phyloP scores from a whole-genome alignment of 495 filamentous ascomycete genomes.

The Aspergillus asperescens region DNA sequence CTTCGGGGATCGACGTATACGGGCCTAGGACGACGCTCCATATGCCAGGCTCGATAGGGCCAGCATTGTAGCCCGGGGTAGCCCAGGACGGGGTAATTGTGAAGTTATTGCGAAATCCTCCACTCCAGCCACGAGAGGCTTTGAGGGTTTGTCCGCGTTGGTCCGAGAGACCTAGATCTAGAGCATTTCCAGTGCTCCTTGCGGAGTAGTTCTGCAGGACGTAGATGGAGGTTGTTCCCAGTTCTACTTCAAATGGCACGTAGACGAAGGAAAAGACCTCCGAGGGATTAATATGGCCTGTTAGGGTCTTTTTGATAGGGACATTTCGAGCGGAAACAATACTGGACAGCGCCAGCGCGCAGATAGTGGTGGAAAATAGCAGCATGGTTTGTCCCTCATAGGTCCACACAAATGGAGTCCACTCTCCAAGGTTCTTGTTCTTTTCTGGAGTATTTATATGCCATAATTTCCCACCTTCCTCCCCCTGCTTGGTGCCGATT shows the following conservation, averaged over 20 bases:
- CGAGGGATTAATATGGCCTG: neutral
- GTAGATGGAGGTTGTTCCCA: neutral
- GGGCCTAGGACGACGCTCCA: neutral
- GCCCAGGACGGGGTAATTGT: neutral
- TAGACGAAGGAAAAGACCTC: neutral
- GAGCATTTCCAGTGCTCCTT: neutral
- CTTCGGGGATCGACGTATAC: neutral
- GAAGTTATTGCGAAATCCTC: neutral
- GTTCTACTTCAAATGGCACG: neutral
- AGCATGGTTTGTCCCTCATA: too few species aligned
- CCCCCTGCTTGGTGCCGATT: too few species aligned
- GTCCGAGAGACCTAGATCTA: neutral
- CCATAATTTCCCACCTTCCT: too few species aligned
- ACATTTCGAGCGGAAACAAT: neutral
- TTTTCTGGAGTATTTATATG: too few species aligned
- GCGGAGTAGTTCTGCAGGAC: neutral
- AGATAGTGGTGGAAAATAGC: neutral
- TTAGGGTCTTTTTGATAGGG: neutral
- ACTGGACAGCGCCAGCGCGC: neutral
- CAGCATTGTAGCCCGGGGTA: neutral
- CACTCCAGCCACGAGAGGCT: neutral
- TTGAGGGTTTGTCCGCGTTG: neutral
- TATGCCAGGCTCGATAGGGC: neutral
- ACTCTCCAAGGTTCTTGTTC: too few species aligned
- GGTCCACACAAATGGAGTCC: too few species aligned